Percentiles rank a stretch among this genome's conserved stretches.
Evolutionary conservation across 148 eudicot genomes (phyloP).

Genomic region (Camellia lanceoleosa): DNA sequence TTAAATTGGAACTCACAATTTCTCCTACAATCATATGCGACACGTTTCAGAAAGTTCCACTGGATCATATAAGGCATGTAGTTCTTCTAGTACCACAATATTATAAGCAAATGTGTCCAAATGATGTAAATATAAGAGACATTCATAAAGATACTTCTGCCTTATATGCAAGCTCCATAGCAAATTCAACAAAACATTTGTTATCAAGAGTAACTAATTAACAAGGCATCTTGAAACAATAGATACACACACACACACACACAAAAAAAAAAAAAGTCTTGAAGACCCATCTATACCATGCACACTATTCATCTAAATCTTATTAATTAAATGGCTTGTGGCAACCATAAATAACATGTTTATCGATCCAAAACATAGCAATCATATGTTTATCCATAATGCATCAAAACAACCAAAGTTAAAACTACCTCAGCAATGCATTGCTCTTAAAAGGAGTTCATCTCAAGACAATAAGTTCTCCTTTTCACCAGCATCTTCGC

Average conservation of each 20-base stretch:
- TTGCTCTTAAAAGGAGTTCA: constrained; percentile 70
- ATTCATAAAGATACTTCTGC: not conserved
- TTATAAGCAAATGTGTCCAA: not conserved
- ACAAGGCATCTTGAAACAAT: too few relatives aligned
- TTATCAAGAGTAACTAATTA: not conserved
- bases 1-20: not conserved
- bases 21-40: not conserved
- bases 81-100: too few relatives aligned
- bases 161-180: not conserved
- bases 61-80: not conserved
- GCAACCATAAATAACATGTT: not conserved
- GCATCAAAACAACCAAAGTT: not conserved
- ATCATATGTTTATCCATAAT: too few relatives aligned
- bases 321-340: not conserved
- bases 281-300: not conserved
- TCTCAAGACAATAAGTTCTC: constrained; percentile 84
- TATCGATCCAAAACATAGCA: not conserved
- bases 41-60: not conserved
- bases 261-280: not conserved
- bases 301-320: not conserved
- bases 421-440: constrained; percentile 29
- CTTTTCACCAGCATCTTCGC: constrained; percentile 80
- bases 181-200: not conserved
- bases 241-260: not conserved
- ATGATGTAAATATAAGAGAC: not conserved